Evolutionary conservation across 495 filamentous ascomycete species (phyloP), one percentile per base, ranked within the genome.

Genomic region (Penicillium crystallinum): DNA sequence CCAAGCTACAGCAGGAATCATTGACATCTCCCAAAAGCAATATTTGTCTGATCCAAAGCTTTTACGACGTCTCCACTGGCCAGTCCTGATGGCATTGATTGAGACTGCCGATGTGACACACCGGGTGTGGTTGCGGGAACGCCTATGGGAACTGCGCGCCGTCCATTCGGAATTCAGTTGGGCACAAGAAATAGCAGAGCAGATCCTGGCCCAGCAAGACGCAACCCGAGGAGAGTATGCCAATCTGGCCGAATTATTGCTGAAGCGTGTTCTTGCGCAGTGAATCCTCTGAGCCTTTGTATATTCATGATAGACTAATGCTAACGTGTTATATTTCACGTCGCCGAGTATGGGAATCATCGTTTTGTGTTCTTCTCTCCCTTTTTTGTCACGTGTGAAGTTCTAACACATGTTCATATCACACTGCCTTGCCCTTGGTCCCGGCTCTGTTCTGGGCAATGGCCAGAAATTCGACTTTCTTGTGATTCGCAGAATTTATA

Each of bases 1-100:
- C 2, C 65, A 72, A 22, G 65, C 63, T 7, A 61, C 69, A 5
- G 55, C 59, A 3, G 64, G 63, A 6, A 68, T 77, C 15, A 35
- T 76, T n/a, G 61, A 71, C 14, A 67, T 75, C 11, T 48, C 67
- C 2, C 67, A 65, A 9, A 76, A 71, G 46, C 71, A 71, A 39
- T 68, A 69, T 33, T 39, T 66, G 1, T 58, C 63, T 10, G 66
- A 70, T 18, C 66, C 68, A 5, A 66, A 55, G 23, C 66, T 71
- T 1, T 55, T 71, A 0, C 69, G 69, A 14, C 64, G 76, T 7
- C 49, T 77, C 21, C 72, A 76, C 22, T 76, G 72, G 74, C 70
- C 76, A 3, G 53, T 79, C 0, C 57, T 79, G 34, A 73, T 75
- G 69, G 76, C 69, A 2, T 50, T 66, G 9, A 65, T 79, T 30